Evolutionary conservation across 768 basidiomycete species (phyloP).

Genomic region (Fibroporia radiculosa): DNA sequence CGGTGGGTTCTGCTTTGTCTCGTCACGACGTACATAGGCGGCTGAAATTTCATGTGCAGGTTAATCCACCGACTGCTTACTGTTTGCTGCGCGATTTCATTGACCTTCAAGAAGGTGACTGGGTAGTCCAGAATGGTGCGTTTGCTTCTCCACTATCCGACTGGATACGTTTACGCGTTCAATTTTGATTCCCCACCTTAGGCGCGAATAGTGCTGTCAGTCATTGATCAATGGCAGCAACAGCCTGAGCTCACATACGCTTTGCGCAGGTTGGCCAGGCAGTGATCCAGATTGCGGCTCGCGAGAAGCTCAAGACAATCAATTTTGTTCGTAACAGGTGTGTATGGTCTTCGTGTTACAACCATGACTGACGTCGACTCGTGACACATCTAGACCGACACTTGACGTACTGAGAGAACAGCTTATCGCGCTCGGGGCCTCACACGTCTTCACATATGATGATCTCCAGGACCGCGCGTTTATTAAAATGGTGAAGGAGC

Average conservation of each 20-base stretch:
- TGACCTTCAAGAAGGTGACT: constrained; percentile 57
- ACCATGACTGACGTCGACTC: not conserved
- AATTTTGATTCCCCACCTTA: not conserved
- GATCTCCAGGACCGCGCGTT: constrained; percentile 54
- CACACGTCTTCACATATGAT: constrained; percentile 72
- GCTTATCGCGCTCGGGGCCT: constrained; percentile 59
- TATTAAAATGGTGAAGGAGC: constrained; percentile 46
- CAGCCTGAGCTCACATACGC: not conserved
- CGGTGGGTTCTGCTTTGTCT: constrained; percentile 33
- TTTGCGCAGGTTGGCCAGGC: constrained; percentile 64
- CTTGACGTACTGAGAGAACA: constrained; percentile 47
- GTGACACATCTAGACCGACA: not conserved
- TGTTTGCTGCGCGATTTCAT: constrained; percentile 75
- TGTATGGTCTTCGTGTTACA: not conserved
- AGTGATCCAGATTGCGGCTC: constrained; percentile 79
- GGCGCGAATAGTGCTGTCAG: constrained; percentile 64
- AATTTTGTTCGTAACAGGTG: constrained; percentile 76
- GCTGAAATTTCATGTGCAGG: constrained; percentile 27
- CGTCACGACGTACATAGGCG: not conserved
- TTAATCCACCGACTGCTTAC: constrained; percentile 80
- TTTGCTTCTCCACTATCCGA: not conserved
- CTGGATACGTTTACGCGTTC: not conserved
- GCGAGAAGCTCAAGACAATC: constrained; percentile 63
- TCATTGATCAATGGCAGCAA: constrained; percentile 2
- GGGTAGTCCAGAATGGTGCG: constrained; percentile 81